These are phyloP conservation scores for Schwanniomyces polymorphus DNA, from an alignment of 805 yeast genomes.

Conservation along the genomic window DNA sequence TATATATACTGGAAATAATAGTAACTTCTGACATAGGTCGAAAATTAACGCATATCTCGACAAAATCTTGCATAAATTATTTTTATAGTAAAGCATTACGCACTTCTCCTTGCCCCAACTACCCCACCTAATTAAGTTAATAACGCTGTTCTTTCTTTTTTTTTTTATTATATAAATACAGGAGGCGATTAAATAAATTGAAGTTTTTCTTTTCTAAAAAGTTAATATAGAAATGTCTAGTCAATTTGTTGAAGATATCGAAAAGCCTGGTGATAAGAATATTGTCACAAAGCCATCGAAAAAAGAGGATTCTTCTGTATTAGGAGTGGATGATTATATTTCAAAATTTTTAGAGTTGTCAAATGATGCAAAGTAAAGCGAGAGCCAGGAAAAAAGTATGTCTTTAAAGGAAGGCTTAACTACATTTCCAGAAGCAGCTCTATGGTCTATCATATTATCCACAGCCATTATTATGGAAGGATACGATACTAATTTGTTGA, in stretches of 20 bases:
- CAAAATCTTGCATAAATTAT: too few species aligned
- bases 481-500: slow-evolving; percentile 34
- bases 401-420: slow-evolving; percentile 31
- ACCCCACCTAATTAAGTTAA: too few species aligned
- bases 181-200: too few species aligned
- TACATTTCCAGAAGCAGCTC: slow-evolving; percentile 29
- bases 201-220: too few species aligned
- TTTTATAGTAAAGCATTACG: too few species aligned
- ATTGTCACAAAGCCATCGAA: slow-evolving; percentile 2
- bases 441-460: slow-evolving; percentile 2
- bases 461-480: slow-evolving; percentile 44
- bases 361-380: slow-evolving; percentile 26
- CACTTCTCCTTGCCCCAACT: too few species aligned
- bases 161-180: too few species aligned
- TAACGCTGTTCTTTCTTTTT: too few species aligned
- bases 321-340: slow-evolving; percentile 29
- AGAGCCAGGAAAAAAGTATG: slow-evolving; percentile 34
- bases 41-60: too few species aligned
- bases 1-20: too few species aligned
- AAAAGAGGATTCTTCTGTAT: slow-evolving; percentile 8
- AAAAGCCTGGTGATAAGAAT: slow-evolving; percentile 4
- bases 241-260: slow-evolving; percentile 18
- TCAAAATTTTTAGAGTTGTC: slow-evolving; percentile 38
- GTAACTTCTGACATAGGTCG: too few species aligned
- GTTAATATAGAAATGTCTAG: too few species aligned